Evolutionary conservation across 306 rosid genomes (phyloP).

Genomic region (Prunus mira): DNA sequence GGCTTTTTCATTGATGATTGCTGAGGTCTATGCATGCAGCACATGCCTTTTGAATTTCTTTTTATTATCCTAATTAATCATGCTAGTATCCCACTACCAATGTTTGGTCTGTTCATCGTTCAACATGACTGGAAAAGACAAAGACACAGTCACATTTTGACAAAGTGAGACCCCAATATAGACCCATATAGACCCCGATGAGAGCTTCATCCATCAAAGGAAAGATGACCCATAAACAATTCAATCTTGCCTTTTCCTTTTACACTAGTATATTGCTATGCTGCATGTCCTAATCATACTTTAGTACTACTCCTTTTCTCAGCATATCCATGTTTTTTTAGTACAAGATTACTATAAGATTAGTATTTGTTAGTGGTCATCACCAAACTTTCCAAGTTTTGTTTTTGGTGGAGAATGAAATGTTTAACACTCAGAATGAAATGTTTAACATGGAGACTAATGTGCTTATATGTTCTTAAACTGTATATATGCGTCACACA

Average conservation of each 20-base stretch:
- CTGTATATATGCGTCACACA: too few species aligned
- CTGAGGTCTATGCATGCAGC: neutral
- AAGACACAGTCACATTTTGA: slow-evolving; percentile 11
- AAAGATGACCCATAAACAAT: neutral
- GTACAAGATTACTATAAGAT: neutral
- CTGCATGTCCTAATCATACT: neutral
- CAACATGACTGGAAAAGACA: slow-evolving; percentile 11
- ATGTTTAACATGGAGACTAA: too few species aligned
- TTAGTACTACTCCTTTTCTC: neutral
- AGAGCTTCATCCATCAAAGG: neutral
- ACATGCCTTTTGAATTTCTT: slow-evolving; percentile 10
- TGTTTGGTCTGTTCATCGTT: neutral
- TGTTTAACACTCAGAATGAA: too few species aligned
- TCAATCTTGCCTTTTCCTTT: neutral
- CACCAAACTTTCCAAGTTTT: neutral
- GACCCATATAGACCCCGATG: neutral
- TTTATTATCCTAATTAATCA: slow-evolving; percentile 22
- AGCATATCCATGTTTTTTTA: neutral
- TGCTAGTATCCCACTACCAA: slow-evolving; percentile 23
- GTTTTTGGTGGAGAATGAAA: neutral
- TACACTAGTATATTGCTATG: neutral
- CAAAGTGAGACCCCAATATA: slow-evolving; percentile 4
- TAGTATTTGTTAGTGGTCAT: neutral
- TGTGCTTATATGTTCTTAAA: too few species aligned
- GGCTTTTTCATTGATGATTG: neutral